Base-by-base conservation (phyloP, 176 grass and related monocot genomes). In the Lolium multiflorum region DNA sequence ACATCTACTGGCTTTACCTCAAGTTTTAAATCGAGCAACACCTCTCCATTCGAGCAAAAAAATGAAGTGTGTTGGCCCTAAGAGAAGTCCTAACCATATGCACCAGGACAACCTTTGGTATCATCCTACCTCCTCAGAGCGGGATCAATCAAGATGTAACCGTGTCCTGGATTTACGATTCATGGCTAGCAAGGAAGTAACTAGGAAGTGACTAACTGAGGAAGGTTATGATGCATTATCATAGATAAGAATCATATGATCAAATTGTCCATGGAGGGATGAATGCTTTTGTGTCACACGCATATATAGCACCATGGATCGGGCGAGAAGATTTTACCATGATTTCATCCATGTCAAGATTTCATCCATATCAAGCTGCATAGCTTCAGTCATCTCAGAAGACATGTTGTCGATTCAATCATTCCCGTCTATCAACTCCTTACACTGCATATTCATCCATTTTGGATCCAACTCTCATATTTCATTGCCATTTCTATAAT, bases 401-500 rank as follows among this genome's bases (percentile, higher is more conserved):
- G 44, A 87, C 88, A 82, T 9, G 15, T 86, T 46, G 11, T 71
- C 10, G 13, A 78, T 7, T 49, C 21, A 6, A 11, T 91, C 1
- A 28, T 69, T 25, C 76, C 81, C 26, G 0, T 78, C 25, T 71
- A 76, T 64, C 54, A 25, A 16, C 86, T 83, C 14, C 9, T 92
- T 2, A 38, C 86, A 16, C 87, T 85, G 3, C 77, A 35, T 68
- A 56, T 66, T 16, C 68, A 89, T 22, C 82, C 93, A 39, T 91
- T 91, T 60, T 87, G 84, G 88, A 86, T 95, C 16, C 91, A 92
- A 22, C 37, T 95, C 6, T 57, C 38, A 41, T 91, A 95, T 81
- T 95, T 95, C 77, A 55, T 89, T 35, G 64, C 43, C 73, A 46
- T 87, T n/a, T 69, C 68, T 25, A 49, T 69, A 21, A 5, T 89